Percentiles rank a stretch among this genome's conserved stretches.
Evolutionary conservation across 805 yeast genomes (phyloP).

Genomic region (Maudiozyma turicensis): DNA sequence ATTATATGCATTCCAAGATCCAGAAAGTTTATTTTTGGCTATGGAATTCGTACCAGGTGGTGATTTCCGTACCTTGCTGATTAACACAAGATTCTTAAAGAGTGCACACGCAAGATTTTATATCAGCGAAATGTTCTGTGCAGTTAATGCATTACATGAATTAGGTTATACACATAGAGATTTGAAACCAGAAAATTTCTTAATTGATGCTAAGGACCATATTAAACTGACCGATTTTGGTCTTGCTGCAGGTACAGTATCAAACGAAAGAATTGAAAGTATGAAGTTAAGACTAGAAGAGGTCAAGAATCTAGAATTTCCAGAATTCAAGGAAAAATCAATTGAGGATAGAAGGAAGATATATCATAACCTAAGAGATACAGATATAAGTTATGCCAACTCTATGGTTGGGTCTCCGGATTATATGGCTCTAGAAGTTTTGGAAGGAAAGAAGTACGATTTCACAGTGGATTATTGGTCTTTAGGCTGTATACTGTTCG

Average conservation of each 20-base stretch:
- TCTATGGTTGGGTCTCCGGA: conserved; percentile 98
- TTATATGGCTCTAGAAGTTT: conserved; percentile 96
- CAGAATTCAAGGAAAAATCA: conserved; percentile 55
- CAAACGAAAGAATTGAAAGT: conserved; percentile 85
- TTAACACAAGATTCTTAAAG: conserved; percentile 84
- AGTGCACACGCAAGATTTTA: conserved; percentile 96
- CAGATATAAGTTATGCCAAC: conserved; percentile 78
- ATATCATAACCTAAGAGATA: conserved; percentile 66
- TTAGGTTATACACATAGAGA: conserved; percentile 96
- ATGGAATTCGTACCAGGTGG: conserved; percentile 99
- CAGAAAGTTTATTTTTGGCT: conserved; percentile 81
- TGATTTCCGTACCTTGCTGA: conserved; percentile 87
- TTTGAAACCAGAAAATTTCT: conserved; percentile 86
- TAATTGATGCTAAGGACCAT: conserved; percentile 70
- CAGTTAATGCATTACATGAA: conserved; percentile 88
- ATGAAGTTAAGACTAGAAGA: conserved; percentile 64
- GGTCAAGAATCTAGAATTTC: conserved; percentile 67
- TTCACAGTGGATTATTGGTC: conserved; percentile 99
- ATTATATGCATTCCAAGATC: conserved; percentile 90
- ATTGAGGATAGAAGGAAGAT: conserved; percentile 80
- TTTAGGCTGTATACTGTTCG: conserved; percentile 92
- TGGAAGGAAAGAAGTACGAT: conserved; percentile 88
- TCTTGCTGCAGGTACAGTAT: conserved; percentile 90
- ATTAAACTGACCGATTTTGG: conserved; percentile 85
- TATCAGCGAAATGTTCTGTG: conserved; percentile 90